Conservation (phyloP, 2,329 filamentous ascomycete species). For the Orbilia quercus region DNA sequence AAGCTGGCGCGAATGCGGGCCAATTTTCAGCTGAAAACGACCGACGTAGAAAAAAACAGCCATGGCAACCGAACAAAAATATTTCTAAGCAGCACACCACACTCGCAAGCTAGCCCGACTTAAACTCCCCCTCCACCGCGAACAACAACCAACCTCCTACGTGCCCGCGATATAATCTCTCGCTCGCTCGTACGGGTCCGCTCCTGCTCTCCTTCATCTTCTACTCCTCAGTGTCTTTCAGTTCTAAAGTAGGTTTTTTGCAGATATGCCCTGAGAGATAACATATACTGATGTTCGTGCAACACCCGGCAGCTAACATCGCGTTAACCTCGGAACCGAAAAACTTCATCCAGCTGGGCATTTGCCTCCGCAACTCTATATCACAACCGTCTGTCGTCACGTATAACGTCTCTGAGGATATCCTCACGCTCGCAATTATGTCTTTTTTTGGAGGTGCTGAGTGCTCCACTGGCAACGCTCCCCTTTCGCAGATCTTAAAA, state of each 20-base stretch:
- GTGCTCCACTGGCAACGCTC: slow-evolving; percentile 95
- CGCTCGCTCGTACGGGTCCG: too few relatives aligned
- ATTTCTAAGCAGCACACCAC: slow-evolving; percentile 29
- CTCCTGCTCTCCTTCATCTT: background rate
- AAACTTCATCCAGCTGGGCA: background rate
- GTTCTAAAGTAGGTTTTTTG: background rate
- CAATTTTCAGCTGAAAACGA: slow-evolving; percentile 41
- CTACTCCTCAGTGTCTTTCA: background rate
- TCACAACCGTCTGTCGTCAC: background rate
- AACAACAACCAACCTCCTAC: slow-evolving; percentile 10
- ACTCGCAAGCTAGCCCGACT: background rate
- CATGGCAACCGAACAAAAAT: slow-evolving; percentile 25
- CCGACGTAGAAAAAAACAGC: slow-evolving; percentile 9
- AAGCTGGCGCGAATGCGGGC: slow-evolving; percentile 33
- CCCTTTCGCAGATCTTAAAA: slow-evolving; percentile 96
- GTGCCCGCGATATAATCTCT: slow-evolving; percentile 1
- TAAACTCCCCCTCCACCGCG: slow-evolving; percentile 1
- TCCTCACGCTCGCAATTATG: slow-evolving; percentile 69
- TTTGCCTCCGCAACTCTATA: background rate
- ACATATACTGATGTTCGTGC: slow-evolving; percentile 26
- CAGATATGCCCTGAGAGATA: too few relatives aligned
- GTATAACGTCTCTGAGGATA: background rate
- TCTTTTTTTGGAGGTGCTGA: slow-evolving; percentile 96
- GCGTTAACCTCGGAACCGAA: slow-evolving; percentile 37
- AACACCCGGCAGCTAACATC: slow-evolving; percentile 40